Percentiles rank a stretch among this genome's conserved stretches.
These are phyloP conservation scores for Lonicera japonica DNA, from an alignment of 129 eudicot species.

Conservation along the genomic window DNA sequence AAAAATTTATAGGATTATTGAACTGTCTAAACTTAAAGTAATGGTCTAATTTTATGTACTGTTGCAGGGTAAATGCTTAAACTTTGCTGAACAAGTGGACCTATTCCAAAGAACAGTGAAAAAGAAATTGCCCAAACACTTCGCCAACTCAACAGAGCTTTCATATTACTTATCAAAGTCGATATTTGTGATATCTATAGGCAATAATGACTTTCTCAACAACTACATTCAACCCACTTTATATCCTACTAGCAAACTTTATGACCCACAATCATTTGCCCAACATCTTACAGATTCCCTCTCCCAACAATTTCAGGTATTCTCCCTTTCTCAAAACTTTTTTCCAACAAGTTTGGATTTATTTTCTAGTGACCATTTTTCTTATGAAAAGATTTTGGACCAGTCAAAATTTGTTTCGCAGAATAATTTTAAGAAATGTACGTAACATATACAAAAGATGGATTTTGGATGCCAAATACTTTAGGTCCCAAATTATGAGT, in stretches of 20 bases:
- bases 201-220: conserved; percentile 10
- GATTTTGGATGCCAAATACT: too few relatives aligned
- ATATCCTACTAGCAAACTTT: background rate
- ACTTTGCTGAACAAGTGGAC: conserved; percentile 27
- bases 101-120: conserved; percentile 27
- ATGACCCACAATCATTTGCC: conserved; percentile 33
- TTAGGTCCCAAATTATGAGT: too few relatives aligned
- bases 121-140: conserved; percentile 10
- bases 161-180: conserved; percentile 17
- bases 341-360: too few relatives aligned
- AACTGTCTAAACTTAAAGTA: too few relatives aligned
- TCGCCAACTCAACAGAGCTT: background rate
- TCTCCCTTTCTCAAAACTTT: too few relatives aligned
- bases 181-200: conserved; percentile 10
- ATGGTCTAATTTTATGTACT: too few relatives aligned
- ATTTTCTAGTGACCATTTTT: too few relatives aligned
- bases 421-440: too few relatives aligned
- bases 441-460: too few relatives aligned
- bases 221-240: conserved; percentile 4
- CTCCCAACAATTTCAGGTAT: conserved; percentile 33
- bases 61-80: conserved; percentile 45
- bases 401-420: too few relatives aligned
- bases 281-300: conserved; percentile 25
- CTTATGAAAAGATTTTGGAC: too few relatives aligned
- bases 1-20: too few relatives aligned